Percentiles rank a stretch among this genome's conserved stretches.
phyloP scores from a whole-genome alignment of 257 asterid genomes.

The Schizonepeta tenuifolia region DNA sequence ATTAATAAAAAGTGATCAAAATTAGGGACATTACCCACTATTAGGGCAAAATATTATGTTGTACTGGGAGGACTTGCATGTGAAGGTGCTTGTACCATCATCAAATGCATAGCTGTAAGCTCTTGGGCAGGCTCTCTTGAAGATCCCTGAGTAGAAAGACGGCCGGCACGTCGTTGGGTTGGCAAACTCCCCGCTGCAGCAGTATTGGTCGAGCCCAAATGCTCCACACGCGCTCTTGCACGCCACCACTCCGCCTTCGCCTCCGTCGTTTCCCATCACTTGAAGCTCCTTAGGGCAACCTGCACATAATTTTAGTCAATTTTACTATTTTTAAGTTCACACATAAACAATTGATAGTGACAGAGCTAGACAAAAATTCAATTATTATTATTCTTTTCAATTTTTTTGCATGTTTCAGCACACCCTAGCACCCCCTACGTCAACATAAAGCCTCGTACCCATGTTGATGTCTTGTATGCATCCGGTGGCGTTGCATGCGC shows the following conservation, averaged over 20 bases:
- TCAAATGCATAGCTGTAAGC: slow-evolving; percentile 84
- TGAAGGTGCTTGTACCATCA: slow-evolving; percentile 86
- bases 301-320: slow-evolving; percentile 26
- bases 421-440: background rate
- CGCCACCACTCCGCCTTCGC: slow-evolving; percentile 66
- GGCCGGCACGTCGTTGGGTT: slow-evolving; percentile 81
- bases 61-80: slow-evolving; percentile 74
- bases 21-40: slow-evolving; percentile 43
- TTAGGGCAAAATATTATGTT: slow-evolving; percentile 57
- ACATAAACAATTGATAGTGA: background rate
- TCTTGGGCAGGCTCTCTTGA: slow-evolving; percentile 75
- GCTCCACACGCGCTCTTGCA: slow-evolving; percentile 91
- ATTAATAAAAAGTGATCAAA: slow-evolving; percentile 3
- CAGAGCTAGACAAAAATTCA: background rate
- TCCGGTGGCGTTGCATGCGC: slow-evolving; percentile 77
- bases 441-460: slow-evolving; percentile 41
- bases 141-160: slow-evolving; percentile 70
- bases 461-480: slow-evolving; percentile 68
- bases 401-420: background rate
- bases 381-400: too few species aligned
- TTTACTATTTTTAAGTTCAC: background rate
- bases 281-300: slow-evolving; percentile 92
- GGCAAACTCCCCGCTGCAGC: slow-evolving; percentile 86
- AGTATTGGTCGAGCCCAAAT: slow-evolving; percentile 70
- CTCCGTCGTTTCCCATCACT: slow-evolving; percentile 57